Conservation (phyloP, 345 rosid genomes). For the Arabis hirsuta region DNA sequence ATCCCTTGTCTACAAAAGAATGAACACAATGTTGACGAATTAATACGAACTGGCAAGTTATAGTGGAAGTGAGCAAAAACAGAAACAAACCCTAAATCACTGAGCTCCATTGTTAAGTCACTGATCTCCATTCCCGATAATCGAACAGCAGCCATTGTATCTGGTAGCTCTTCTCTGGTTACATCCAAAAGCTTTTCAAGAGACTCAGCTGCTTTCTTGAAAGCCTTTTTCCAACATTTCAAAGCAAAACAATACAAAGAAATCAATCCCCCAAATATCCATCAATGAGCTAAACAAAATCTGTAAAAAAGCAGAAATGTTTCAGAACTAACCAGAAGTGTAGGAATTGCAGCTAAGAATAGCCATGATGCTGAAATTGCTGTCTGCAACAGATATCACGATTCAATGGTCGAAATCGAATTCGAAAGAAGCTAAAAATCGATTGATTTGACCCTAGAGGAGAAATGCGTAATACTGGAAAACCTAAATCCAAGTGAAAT, state of each 20-base stretch:
- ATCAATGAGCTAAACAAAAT: background rate
- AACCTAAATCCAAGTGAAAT: slow-evolving; percentile 19
- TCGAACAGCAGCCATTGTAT: slow-evolving; percentile 90
- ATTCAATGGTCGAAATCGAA: background rate
- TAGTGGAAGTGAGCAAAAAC: background rate
- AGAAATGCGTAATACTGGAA: background rate
- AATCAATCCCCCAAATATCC: background rate
- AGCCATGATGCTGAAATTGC: slow-evolving; percentile 88
- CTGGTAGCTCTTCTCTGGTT: slow-evolving; percentile 87
- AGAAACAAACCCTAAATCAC: slow-evolving; percentile 74
- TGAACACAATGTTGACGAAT: background rate
- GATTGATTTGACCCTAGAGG: slow-evolving; percentile 15
- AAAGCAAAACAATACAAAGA: background rate
- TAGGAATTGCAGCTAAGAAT: slow-evolving; percentile 82
- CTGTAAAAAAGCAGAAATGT: background rate
- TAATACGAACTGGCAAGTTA: background rate
- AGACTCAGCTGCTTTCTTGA: slow-evolving; percentile 89
- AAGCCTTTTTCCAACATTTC: slow-evolving; percentile 53
- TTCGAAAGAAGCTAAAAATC: background rate
- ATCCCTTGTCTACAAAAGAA: slow-evolving; percentile 67
- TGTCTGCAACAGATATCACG: slow-evolving; percentile 48
- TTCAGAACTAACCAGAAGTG: slow-evolving; percentile 65
- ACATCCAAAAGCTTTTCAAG: slow-evolving; percentile 84
- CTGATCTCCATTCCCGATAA: slow-evolving; percentile 96
- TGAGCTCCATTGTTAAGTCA: slow-evolving; percentile 90